These are phyloP conservation scores for Macadamia integrifolia DNA, from an alignment of 164 flowering plant species.

Conservation along the genomic window DNA sequence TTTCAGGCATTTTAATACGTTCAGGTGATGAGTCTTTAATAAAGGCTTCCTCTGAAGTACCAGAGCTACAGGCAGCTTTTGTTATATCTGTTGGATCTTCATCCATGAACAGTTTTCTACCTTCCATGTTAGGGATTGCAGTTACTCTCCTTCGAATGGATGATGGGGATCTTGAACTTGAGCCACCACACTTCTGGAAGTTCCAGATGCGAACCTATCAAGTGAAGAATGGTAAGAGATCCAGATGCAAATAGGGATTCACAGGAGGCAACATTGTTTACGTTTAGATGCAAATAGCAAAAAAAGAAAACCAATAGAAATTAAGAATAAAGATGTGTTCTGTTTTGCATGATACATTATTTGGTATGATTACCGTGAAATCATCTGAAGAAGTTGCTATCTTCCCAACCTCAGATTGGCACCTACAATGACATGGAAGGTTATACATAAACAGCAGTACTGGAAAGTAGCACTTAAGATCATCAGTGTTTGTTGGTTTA, in stretches of 20 bases:
- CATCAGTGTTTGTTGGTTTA: background rate
- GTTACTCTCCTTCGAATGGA: slow-evolving; percentile 54
- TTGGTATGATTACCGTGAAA: slow-evolving; percentile 52
- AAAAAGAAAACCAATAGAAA: too few relatives aligned
- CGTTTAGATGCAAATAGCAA: too few relatives aligned
- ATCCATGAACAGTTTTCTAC: slow-evolving; percentile 33
- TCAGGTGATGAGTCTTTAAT: slow-evolving; percentile 8
- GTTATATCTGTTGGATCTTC: slow-evolving; percentile 17
- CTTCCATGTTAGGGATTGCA: slow-evolving; percentile 44
- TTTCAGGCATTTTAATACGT: slow-evolving; percentile 25
- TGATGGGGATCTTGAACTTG: slow-evolving; percentile 43
- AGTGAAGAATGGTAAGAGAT: slow-evolving; percentile 1
- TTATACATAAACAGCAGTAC: background rate
- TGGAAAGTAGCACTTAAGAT: background rate
- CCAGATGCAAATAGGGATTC: background rate
- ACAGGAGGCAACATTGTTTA: too few relatives aligned
- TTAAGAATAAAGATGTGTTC: too few relatives aligned
- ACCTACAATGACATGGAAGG: slow-evolving; percentile 39
- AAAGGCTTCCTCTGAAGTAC: slow-evolving; percentile 14
- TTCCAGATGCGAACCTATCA: slow-evolving; percentile 62
- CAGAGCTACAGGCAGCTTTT: slow-evolving; percentile 14
- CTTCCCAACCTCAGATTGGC: slow-evolving; percentile 64
- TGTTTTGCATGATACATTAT: too few relatives aligned
- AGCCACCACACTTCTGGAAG: slow-evolving; percentile 27
- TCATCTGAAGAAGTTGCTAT: slow-evolving; percentile 86